Evolutionary conservation across 225 moss, liverwort and hornwort species (phyloP).

Genomic region (Polytrichum formosum): DNA sequence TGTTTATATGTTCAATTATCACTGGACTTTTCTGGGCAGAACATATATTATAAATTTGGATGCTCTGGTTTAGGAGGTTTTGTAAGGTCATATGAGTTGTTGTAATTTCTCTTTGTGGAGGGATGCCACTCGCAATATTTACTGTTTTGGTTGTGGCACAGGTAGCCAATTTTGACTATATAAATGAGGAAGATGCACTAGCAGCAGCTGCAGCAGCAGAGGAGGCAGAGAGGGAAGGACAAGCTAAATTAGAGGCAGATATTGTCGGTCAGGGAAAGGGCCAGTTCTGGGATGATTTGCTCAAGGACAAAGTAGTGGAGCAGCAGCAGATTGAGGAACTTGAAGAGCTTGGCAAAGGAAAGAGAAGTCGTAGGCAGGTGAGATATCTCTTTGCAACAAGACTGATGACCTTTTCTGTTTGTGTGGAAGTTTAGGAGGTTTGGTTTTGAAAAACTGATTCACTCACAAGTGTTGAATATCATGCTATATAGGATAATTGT

Average conservation of each 20-base stretch:
- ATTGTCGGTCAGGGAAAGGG: conserved; percentile 74
- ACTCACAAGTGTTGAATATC: too few relatives aligned
- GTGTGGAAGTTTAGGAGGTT: too few relatives aligned
- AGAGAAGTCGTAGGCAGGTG: conserved; percentile 92
- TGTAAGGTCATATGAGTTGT: too few relatives aligned
- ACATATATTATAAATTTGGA: too few relatives aligned
- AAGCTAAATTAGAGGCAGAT: conserved; percentile 56
- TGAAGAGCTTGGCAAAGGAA: conserved; percentile 87
- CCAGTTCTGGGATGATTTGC: conserved; percentile 83
- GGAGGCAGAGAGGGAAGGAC: conserved; percentile 58
- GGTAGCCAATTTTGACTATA: conserved; percentile 75
- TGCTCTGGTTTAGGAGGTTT: too few relatives aligned
- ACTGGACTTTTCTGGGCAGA: too few relatives aligned
- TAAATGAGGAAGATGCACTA: conserved; percentile 56
- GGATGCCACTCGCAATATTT: too few relatives aligned
- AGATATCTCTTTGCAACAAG: background rate
- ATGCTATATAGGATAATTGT: too few relatives aligned
- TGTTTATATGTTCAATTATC: too few relatives aligned
- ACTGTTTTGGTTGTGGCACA: conserved; percentile 14
- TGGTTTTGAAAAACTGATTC: too few relatives aligned
- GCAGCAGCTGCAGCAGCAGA: conserved; percentile 59
- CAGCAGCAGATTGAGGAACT: conserved; percentile 56
- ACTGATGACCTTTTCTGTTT: too few relatives aligned
- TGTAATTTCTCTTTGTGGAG: too few relatives aligned
- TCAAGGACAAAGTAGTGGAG: conserved; percentile 79